A percentile compares a stretch with the other conserved stretches of the same genome.
Evolutionary conservation across 257 asterid species (phyloP).

Genomic region (Solanum rostratum): DNA sequence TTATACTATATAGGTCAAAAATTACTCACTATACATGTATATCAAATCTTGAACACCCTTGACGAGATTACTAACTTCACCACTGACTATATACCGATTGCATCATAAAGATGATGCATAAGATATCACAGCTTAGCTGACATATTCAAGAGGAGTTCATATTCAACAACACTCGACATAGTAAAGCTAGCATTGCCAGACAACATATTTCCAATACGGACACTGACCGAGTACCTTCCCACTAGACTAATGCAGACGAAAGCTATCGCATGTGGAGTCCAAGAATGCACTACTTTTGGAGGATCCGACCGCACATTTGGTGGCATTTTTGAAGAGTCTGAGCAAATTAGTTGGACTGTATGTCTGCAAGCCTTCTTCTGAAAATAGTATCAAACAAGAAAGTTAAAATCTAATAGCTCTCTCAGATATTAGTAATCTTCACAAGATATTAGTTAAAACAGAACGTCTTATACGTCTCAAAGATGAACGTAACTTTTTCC

Average conservation of each 20-base stretch:
- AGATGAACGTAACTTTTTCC: neutral
- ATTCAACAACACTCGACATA: neutral
- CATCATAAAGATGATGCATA: neutral
- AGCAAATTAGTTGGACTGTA: neutral
- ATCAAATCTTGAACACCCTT: neutral
- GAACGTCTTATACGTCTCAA: neutral
- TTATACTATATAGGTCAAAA: neutral
- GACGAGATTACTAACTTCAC: neutral
- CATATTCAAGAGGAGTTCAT: neutral
- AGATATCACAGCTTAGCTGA: neutral
- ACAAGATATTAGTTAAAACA: neutral
- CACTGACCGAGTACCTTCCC: neutral
- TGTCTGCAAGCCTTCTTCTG: neutral
- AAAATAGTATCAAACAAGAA: neutral
- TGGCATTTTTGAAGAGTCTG: neutral
- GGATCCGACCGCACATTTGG: neutral
- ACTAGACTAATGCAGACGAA: neutral
- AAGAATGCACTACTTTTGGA: neutral
- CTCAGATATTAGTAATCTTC: neutral
- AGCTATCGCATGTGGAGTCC: neutral
- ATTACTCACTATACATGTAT: neutral
- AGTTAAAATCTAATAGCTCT: neutral
- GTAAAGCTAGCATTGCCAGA: neutral
- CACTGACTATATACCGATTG: neutral
- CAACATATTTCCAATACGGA: neutral